Conservation (phyloP, 2,329 filamentous ascomycete genomes). For the Rhinocladiella similis region DNA sequence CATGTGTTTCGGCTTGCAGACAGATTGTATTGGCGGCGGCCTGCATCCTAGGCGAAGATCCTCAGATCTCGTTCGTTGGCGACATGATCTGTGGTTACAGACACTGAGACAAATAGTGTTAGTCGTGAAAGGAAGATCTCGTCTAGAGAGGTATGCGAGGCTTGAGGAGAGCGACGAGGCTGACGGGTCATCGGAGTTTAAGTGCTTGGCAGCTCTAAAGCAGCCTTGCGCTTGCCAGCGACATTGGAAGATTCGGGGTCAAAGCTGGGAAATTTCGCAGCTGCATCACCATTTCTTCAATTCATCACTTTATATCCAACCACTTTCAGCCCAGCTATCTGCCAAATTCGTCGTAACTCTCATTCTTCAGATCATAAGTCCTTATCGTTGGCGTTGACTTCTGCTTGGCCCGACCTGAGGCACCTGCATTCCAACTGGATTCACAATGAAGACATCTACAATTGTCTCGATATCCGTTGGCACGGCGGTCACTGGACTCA, state of each 20-base stretch:
- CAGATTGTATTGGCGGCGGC: too few species aligned
- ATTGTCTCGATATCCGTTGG: constrained; percentile 59
- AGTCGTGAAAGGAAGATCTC: too few species aligned
- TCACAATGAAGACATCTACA: constrained; percentile 49
- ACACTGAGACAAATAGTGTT: too few species aligned
- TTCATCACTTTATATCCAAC: not conserved
- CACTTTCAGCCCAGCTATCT: not conserved
- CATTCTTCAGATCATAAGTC: not conserved
- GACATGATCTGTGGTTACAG: too few species aligned
- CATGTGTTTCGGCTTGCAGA: too few species aligned
- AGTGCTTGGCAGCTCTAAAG: not conserved
- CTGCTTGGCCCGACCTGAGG: too few species aligned
- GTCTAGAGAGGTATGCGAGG: too few species aligned
- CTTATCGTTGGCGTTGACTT: not conserved
- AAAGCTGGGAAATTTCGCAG: constrained; percentile 4
- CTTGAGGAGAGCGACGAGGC: constrained; percentile 1
- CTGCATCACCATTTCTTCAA: constrained; percentile 1
- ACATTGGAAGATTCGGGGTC: not conserved
- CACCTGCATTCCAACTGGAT: too few species aligned
- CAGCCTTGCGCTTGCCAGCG: not conserved
- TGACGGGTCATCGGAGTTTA: not conserved
- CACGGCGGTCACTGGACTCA: constrained; percentile 58
- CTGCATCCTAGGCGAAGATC: too few species aligned
- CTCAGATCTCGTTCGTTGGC: too few species aligned
- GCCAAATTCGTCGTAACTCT: not conserved